Conservation (phyloP, 78 protist species). For the Monocercomonoides exilis region DNA sequence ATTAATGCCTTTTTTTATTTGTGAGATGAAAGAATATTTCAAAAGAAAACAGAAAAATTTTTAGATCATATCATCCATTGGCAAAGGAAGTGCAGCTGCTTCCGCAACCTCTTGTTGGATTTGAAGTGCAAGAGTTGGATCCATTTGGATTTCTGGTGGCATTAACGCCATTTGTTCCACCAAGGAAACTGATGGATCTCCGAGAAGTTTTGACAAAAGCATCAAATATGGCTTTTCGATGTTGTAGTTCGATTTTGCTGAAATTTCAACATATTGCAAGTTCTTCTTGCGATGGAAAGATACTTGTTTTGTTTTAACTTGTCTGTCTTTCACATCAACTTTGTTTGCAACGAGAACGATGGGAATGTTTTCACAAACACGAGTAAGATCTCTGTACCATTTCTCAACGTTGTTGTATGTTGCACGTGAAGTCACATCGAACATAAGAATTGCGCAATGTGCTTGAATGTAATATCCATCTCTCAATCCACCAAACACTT, state of each 20-base stretch:
- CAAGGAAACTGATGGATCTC: slow-evolving; percentile 59
- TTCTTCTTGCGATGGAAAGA: slow-evolving; percentile 94
- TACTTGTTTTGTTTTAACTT: slow-evolving; percentile 89
- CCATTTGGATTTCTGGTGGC: slow-evolving; percentile 45
- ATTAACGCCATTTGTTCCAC: slow-evolving; percentile 59
- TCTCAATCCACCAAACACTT: slow-evolving; percentile 95
- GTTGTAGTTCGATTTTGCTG: slow-evolving; percentile 96
- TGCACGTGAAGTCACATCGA: slow-evolving; percentile 93
- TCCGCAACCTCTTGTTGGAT: not conserved
- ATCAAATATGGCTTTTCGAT: slow-evolving; percentile 98
- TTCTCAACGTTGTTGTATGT: slow-evolving; percentile 94
- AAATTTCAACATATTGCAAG: slow-evolving; percentile 86
- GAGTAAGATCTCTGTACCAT: slow-evolving; percentile 92
- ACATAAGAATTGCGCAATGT: slow-evolving; percentile 96
- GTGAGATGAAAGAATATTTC: too few species aligned
- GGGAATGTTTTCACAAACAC: slow-evolving; percentile 95
- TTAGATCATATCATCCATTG: not conserved
- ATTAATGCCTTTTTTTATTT: too few species aligned
- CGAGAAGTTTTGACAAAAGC: slow-evolving; percentile 83
- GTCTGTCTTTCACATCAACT: slow-evolving; percentile 92
- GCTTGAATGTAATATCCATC: slow-evolving; percentile 95
- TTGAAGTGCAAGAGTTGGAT: not conserved
- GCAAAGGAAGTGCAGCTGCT: not conserved
- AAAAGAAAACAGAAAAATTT: too few species aligned
- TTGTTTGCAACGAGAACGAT: slow-evolving; percentile 97